Conservation (phyloP, 2,329 filamentous ascomycete genomes). For the Fusarium sp. region DNA sequence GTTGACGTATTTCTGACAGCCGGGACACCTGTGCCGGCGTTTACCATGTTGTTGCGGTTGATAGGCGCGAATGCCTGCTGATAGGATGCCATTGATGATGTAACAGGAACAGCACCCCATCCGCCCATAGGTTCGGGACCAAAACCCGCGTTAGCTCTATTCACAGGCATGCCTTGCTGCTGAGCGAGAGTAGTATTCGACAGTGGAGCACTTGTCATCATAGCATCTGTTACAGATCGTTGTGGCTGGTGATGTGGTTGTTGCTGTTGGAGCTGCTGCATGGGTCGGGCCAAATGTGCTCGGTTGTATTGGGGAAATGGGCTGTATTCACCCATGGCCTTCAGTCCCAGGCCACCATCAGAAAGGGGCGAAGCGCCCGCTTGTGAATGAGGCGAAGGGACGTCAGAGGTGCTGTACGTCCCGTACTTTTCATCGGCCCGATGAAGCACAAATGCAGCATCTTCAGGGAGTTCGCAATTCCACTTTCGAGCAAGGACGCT, state of each 20-base stretch:
- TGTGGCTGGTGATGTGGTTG: constrained; percentile 28
- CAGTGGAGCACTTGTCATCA: constrained; percentile 31
- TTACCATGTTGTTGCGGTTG: constrained; percentile 31
- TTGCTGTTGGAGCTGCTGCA: constrained; percentile 38
- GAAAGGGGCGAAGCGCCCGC: constrained; percentile 49
- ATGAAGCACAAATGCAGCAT: constrained; percentile 80
- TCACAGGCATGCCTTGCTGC: constrained; percentile 40
- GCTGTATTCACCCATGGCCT: constrained; percentile 50
- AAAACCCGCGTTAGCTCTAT: constrained; percentile 40
- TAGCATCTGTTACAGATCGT: constrained; percentile 24
- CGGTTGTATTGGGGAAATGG: constrained; percentile 53
- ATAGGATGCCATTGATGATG: constrained; percentile 39
- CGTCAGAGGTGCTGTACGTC: constrained; percentile 72
- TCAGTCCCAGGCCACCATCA: constrained; percentile 45
- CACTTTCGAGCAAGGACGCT: constrained; percentile 89
- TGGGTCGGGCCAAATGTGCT: constrained; percentile 41
- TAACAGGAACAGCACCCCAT: constrained; percentile 44
- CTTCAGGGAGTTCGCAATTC: constrained; percentile 87
- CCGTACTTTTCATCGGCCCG: constrained; percentile 86
- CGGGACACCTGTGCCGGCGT: constrained; percentile 24
- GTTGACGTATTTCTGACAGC: constrained; percentile 41
- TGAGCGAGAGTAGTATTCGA: constrained; percentile 25
- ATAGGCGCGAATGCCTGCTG: constrained; percentile 41
- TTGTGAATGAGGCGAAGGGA: constrained; percentile 65
- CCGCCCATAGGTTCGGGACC: constrained; percentile 43